Percentiles rank a stretch among this genome's conserved stretches.
Conservation (phyloP, 108 stramenopile genomes). For the Skeletonema grethae region DNA sequence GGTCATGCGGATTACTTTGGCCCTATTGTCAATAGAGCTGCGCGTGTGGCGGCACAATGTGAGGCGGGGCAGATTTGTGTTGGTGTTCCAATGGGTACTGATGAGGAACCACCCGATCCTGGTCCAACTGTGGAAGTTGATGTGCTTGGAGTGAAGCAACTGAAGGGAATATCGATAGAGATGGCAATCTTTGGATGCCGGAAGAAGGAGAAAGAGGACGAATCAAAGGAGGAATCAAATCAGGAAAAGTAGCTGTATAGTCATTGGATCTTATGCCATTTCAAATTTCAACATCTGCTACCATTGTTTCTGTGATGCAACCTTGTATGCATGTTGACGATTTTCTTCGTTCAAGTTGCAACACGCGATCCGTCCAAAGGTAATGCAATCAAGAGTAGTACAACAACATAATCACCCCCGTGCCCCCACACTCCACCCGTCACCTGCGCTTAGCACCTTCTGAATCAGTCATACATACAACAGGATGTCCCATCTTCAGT, state of each 20-base stretch:
- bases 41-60: slow-evolving; percentile 44
- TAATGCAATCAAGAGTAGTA: too few species aligned
- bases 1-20: slow-evolving; percentile 61
- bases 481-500: too few species aligned
- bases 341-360: too few species aligned
- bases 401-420: too few species aligned
- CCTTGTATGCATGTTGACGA: too few species aligned
- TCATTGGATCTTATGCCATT: not conserved
- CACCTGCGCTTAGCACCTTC: too few species aligned
- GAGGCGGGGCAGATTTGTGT: slow-evolving; percentile 44
- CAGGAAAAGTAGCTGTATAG: not conserved
- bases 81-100: slow-evolving; percentile 42
- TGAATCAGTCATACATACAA: too few species aligned
- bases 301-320: too few species aligned
- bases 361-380: too few species aligned
- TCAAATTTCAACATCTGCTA: too few species aligned
- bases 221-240: not conserved
- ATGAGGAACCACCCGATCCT: slow-evolving; percentile 42
- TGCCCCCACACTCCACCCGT: too few species aligned
- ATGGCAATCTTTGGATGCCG: slow-evolving; percentile 43
- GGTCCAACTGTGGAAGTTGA: slow-evolving; percentile 46
- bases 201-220: slow-evolving; percentile 15
- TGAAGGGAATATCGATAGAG: slow-evolving; percentile 46
- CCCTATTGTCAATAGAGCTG: slow-evolving; percentile 54
- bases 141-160: slow-evolving; percentile 40